Conservation (phyloP, 2,329 filamentous ascomycete genomes). For the Emydomyces testavorans region DNA sequence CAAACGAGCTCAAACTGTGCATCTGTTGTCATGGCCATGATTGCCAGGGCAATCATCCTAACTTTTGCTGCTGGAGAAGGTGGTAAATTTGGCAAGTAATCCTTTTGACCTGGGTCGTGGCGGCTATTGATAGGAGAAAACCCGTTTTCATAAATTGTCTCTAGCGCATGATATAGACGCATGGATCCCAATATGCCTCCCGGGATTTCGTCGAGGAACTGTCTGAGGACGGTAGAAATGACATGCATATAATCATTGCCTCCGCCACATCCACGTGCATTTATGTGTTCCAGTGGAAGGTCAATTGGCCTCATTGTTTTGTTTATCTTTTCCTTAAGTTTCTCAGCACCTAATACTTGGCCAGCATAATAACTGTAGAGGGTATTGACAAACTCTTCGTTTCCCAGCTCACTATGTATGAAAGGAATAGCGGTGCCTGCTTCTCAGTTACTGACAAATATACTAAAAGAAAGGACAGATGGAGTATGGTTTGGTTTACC, state of each 20-base stretch:
- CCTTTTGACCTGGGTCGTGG: constrained; percentile 17
- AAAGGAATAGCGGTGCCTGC: constrained; percentile 23
- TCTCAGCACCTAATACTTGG: constrained; percentile 30
- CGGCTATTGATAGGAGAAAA: constrained; percentile 15
- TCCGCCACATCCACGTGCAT: constrained; percentile 7
- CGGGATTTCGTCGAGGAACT: constrained; percentile 29
- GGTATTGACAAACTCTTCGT: constrained; percentile 26
- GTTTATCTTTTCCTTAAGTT: constrained; percentile 25
- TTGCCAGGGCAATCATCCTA: constrained; percentile 29
- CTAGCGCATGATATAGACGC: constrained; percentile 25
- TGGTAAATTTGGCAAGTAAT: constrained; percentile 19
- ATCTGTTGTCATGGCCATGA: constrained; percentile 28
- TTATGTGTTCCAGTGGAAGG: constrained; percentile 20
- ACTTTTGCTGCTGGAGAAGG: constrained; percentile 20
- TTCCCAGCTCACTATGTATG: constrained; percentile 28
- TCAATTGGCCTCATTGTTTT: constrained; percentile 26
- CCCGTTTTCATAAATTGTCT: constrained; percentile 22
- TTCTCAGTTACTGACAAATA: constrained; percentile 1
- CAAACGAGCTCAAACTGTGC: constrained; percentile 34
- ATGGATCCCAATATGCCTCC: constrained; percentile 31
- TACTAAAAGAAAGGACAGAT: background rate
- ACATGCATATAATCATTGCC: constrained; percentile 22
- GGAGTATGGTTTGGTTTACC: constrained; percentile 21
- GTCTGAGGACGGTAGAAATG: constrained; percentile 28
- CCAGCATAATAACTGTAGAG: constrained; percentile 33